These are phyloP conservation scores for Claviceps fusiformis DNA, from an alignment of 2,329 filamentous ascomycete species.

Conservation along the genomic window DNA sequence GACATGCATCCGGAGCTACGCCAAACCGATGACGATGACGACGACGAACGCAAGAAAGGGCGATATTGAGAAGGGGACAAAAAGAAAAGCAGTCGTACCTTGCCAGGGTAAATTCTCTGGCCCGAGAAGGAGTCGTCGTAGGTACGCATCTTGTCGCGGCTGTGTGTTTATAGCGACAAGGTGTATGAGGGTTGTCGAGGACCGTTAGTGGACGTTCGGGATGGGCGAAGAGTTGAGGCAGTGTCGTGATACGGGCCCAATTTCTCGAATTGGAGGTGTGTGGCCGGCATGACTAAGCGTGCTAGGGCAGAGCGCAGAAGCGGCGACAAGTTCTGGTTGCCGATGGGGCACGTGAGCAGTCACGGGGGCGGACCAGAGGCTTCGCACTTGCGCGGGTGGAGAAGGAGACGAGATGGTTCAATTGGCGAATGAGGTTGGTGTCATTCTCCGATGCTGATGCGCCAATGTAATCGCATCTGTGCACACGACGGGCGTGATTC, in stretches of 20 bases:
- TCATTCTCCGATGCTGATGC: not conserved
- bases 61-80: not conserved
- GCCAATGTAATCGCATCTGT: no score
- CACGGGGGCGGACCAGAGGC: no score
- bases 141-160: slow-evolving; percentile 45
- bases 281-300: slow-evolving; percentile 26
- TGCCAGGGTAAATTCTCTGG: slow-evolving; percentile 54
- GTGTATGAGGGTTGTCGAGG: slow-evolving; percentile 24
- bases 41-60: not conserved
- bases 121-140: slow-evolving; percentile 55
- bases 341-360: slow-evolving; percentile 17
- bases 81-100: slow-evolving; percentile 32
- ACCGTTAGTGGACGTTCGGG: slow-evolving; percentile 14
- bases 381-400: no score
- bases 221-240: slow-evolving; percentile 20
- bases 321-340: slow-evolving; percentile 8
- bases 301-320: slow-evolving; percentile 23
- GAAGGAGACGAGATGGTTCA: no score
- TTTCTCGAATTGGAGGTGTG: slow-evolving; percentile 28
- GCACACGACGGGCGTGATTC: no score
- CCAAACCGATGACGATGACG: not conserved
- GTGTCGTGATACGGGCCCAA: slow-evolving; percentile 19
- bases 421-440: slow-evolving; percentile 1
- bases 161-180: slow-evolving; percentile 27
- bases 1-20: not conserved